A percentile compares a stretch with the other conserved stretches of the same genome.
Evolutionary conservation across 2,329 filamentous ascomycete species (phyloP).

Genomic region (Neopestalotiopsis rosae): DNA sequence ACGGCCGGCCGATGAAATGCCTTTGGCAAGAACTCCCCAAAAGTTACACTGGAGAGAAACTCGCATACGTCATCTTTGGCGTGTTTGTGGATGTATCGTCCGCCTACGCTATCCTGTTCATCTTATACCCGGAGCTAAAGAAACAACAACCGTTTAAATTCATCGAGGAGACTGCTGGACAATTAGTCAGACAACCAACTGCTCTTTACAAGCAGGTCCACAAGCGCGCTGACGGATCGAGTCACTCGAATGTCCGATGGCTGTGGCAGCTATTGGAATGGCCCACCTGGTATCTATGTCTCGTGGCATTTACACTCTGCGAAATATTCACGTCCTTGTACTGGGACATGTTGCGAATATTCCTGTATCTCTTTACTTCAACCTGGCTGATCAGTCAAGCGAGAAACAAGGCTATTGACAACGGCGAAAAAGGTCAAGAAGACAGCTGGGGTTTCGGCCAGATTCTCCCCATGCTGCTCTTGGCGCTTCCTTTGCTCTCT

Average conservation of each 20-base stretch:
- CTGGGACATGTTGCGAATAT: neutral
- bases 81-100: neutral
- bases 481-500: slow-evolving; percentile 18
- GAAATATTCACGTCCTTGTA: neutral
- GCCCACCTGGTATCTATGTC: neutral
- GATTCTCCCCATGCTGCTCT: slow-evolving; percentile 19
- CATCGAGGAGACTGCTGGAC: too few relatives aligned
- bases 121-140: too few relatives aligned
- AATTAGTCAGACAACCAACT: neutral
- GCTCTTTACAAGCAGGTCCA: neutral
- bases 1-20: neutral
- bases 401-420: neutral
- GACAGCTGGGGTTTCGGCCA: slow-evolving; percentile 20
- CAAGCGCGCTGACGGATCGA: neutral
- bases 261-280: slow-evolving; percentile 12
- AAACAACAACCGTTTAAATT: too few relatives aligned
- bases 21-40: neutral
- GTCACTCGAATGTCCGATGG: neutral
- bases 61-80: neutral
- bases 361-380: neutral
- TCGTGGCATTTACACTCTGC: neutral
- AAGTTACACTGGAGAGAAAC: neutral
- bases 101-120: neutral
- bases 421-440: neutral
- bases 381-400: neutral